Evolutionary conservation across 1,284 basidiomycete species (phyloP), one percentile per base, ranked within the genome.

Genomic region (Baeospora myosura): DNA sequence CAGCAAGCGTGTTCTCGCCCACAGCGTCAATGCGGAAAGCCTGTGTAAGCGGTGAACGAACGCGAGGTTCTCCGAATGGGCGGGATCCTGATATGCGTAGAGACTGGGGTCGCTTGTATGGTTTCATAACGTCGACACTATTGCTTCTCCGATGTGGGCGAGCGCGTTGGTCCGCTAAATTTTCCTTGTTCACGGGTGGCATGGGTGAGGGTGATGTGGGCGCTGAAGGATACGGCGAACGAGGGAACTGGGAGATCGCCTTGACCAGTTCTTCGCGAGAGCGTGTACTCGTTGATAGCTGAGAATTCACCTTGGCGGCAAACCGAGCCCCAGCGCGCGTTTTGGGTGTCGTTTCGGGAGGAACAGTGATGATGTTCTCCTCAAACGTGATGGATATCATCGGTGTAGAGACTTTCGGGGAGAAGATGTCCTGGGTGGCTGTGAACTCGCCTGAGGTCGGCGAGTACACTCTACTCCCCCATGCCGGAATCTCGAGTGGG

Each of bases 401-500:
- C 3, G 32, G 32, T 3, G 32, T 14, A 18, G 14, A 14, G 7
- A 3, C 12, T 2, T n/a, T 34, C 11, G 14, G 14, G 7, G 14
- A 2, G 4, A 34, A 18, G 12, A 18, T 16, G 2, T 20, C n/a
- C 18, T 12, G 2, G 12, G n/a, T 20, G 11, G 12, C 41, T 50
- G 31, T 29, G 53, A 68, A 70, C 4, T 55, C 55, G 8, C 59
- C 58, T 18, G 57, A 41, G 0, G 63, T 56, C 17, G 66, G 63
- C 1, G 65, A 64, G 43, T 61, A 63, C 3, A 64, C 52, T 23
- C 69, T 62, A 36, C 63, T 65, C 40, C 68, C 68, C 54, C 75
- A 68, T 22, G 62, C 59, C 8, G 74, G 72, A 17, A 76, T 49
- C 17, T 65, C 63, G 32, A 72, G 64, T 8, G 63, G 66, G 51